A percentile compares a stretch with the other conserved stretches of the same genome.
These are phyloP conservation scores for Passalora sequoiae DNA, from an alignment of 2,329 filamentous ascomycete genomes.

Conservation along the genomic window DNA sequence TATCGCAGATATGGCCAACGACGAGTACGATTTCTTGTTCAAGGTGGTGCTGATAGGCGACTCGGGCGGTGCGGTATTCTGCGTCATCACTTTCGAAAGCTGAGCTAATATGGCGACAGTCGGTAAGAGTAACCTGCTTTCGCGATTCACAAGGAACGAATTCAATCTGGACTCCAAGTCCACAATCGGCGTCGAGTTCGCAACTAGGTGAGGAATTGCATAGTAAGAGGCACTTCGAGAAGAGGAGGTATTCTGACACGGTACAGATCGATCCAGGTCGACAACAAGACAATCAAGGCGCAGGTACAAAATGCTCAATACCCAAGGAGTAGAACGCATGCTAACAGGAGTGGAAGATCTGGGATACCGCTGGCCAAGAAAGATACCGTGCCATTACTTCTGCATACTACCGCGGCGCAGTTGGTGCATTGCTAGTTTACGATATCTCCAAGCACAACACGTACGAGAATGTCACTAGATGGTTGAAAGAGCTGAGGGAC, in stretches of 20 bases:
- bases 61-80: slow-evolving; percentile 98
- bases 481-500: slow-evolving; percentile 97
- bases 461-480: slow-evolving; percentile 64
- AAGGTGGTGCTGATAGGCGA: slow-evolving; percentile 99
- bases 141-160: slow-evolving; percentile 97
- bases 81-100: slow-evolving; percentile 68
- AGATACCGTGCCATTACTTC: slow-evolving; percentile 98
- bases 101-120: background rate
- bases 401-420: slow-evolving; percentile 95
- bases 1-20: slow-evolving; percentile 79
- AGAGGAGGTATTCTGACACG: too few species aligned
- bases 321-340: too few species aligned
- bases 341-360: slow-evolving; percentile 66
- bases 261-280: slow-evolving; percentile 99
- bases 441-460: slow-evolving; percentile 37
- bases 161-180: slow-evolving; percentile 99
- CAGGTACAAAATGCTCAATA: too few species aligned
- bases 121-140: slow-evolving; percentile 99
- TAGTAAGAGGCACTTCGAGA: too few species aligned
- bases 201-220: slow-evolving; percentile 76
- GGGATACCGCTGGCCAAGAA: slow-evolving; percentile 98
- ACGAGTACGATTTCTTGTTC: slow-evolving; percentile 87
- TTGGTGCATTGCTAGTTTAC: slow-evolving; percentile 95
- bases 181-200: slow-evolving; percentile 98
- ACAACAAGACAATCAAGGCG: slow-evolving; percentile 99